Conservation (phyloP, 2,329 filamentous ascomycete genomes). For the Colletotrichum sp. region DNA sequence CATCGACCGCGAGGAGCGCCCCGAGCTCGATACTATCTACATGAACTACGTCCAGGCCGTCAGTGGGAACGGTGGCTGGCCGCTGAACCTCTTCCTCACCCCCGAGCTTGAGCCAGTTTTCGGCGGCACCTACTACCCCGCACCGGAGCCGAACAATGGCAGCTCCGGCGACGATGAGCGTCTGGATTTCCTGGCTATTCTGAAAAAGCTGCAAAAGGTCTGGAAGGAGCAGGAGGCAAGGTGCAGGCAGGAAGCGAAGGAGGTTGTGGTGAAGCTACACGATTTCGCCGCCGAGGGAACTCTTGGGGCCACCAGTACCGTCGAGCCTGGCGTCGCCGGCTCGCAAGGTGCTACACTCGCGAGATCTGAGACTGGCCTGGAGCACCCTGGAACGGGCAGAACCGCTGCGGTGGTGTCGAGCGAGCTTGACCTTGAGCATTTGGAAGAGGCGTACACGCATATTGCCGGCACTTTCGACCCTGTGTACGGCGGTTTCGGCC, state of each 20-base stretch:
- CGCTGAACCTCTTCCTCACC: conserved; percentile 94
- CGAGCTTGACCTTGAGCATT: conserved; percentile 83
- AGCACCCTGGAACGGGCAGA: conserved; percentile 5
- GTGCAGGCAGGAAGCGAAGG: conserved; percentile 82
- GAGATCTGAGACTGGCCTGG: conserved; percentile 28
- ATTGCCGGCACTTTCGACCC: conserved; percentile 83
- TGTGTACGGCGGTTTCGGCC: conserved; percentile 79
- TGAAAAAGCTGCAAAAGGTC: conserved; percentile 75
- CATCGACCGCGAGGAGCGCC: conserved; percentile 91
- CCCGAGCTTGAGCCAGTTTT: conserved; percentile 93
- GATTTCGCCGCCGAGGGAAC: conserved; percentile 91
- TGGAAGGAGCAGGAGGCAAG: conserved; percentile 87
- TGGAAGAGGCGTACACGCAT: conserved; percentile 87
- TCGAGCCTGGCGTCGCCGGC: conserved; percentile 18
- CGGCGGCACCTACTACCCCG: conserved; percentile 95
- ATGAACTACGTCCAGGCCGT: conserved; percentile 99
- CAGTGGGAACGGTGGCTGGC: conserved; percentile 90
- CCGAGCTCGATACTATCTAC: conserved; percentile 93
- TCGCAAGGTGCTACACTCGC: conserved; percentile 10
- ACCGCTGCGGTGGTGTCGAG: conserved; percentile 51
- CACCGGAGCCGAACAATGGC: conserved; percentile 66
- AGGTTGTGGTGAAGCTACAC: conserved; percentile 80
- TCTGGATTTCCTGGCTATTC: conserved; percentile 81
- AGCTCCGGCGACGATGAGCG: conserved; percentile 58
- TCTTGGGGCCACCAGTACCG: conserved; percentile 51